Evolutionary conservation across 2,329 filamentous ascomycete genomes (phyloP).

Genomic region (Metarhizium humberi): DNA sequence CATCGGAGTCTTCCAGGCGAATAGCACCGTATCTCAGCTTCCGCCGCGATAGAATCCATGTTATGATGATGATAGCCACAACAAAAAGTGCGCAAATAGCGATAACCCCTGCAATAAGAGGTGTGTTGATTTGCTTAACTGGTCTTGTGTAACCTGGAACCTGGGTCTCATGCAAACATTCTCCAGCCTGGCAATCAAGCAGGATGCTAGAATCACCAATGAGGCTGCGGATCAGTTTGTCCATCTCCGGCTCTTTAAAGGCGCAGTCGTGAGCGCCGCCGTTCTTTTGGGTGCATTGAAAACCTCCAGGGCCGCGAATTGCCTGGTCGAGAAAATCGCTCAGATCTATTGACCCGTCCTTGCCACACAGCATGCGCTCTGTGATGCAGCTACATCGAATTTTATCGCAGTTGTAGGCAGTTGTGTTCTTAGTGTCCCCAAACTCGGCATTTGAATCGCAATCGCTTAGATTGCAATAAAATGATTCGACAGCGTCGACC

Average conservation of each 20-base stretch:
- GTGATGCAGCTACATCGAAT: slow-evolving; percentile 83
- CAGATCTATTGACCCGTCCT: slow-evolving; percentile 84
- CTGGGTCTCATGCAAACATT: slow-evolving; percentile 88
- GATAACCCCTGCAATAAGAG: slow-evolving; percentile 88
- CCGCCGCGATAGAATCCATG: slow-evolving; percentile 83
- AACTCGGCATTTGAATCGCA: slow-evolving; percentile 67
- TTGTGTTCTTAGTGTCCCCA: slow-evolving; percentile 64
- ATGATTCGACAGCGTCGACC: slow-evolving; percentile 89
- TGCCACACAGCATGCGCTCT: slow-evolving; percentile 88
- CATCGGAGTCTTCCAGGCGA: slow-evolving; percentile 79
- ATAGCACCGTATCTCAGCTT: slow-evolving; percentile 63
- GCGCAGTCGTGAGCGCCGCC: slow-evolving; percentile 59
- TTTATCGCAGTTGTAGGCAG: slow-evolving; percentile 74
- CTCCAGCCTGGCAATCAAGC: slow-evolving; percentile 72
- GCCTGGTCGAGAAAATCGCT: slow-evolving; percentile 74
- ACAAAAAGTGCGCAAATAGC: slow-evolving; percentile 78
- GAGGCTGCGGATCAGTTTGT: slow-evolving; percentile 75
- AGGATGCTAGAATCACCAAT: slow-evolving; percentile 90
- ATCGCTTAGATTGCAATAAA: slow-evolving; percentile 83
- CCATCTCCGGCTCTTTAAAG: slow-evolving; percentile 89
- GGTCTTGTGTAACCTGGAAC: slow-evolving; percentile 84
- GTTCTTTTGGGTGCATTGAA: slow-evolving; percentile 60
- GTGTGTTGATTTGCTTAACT: slow-evolving; percentile 92
- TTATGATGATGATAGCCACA: slow-evolving; percentile 70
- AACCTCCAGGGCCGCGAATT: slow-evolving; percentile 82